Percentiles rank a stretch among this genome's conserved stretches.
Conservation (phyloP, 768 basidiomycete species). For the Pisolithus orientalis region DNA sequence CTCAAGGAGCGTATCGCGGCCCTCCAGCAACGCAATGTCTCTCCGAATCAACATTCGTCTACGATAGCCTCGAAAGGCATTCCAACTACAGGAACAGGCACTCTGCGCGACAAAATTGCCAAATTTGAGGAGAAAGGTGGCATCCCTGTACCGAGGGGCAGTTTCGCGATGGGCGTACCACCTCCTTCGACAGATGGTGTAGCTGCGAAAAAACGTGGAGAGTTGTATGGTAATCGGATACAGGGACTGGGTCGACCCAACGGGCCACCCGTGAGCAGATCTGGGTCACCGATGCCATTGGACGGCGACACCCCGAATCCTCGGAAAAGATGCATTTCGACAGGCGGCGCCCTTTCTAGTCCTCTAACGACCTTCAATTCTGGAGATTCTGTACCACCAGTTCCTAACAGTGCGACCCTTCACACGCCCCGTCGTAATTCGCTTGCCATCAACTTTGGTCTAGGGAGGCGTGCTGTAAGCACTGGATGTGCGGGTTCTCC, state of each 20-base stretch:
- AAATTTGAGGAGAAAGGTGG: constrained; percentile 77
- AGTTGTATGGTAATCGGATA: constrained; percentile 72
- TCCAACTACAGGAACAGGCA: constrained; percentile 22
- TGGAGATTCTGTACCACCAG: constrained; percentile 19
- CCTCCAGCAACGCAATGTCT: constrained; percentile 51
- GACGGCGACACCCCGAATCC: constrained; percentile 13
- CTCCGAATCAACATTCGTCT: constrained; percentile 27
- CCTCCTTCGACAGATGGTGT: constrained; percentile 39
- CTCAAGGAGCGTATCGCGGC: constrained; percentile 83
- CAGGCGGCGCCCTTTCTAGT: constrained; percentile 17
- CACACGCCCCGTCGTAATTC: constrained; percentile 22
- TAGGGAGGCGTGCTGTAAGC: constrained; percentile 16
- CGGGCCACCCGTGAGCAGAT: constrained; percentile 11
- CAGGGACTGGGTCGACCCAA: constrained; percentile 25
- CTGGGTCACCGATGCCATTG: constrained; percentile 13
- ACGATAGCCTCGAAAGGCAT: constrained; percentile 25
- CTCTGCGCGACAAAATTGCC: constrained; percentile 65
- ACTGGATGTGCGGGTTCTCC: constrained; percentile 4
- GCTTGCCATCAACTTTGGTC: constrained; percentile 18
- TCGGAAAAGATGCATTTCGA: constrained; percentile 26
- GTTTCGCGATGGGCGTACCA: constrained; percentile 64
- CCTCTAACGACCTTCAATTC: constrained; percentile 5
- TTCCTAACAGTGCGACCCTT: constrained; percentile 12
- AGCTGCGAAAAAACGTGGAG: constrained; percentile 47
- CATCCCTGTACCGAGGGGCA: constrained; percentile 66